Evolutionary conservation across 2,329 filamentous ascomycete species (phyloP), one percentile per base, ranked within the genome.

Genomic region (Pseudogymnoascus sp.): DNA sequence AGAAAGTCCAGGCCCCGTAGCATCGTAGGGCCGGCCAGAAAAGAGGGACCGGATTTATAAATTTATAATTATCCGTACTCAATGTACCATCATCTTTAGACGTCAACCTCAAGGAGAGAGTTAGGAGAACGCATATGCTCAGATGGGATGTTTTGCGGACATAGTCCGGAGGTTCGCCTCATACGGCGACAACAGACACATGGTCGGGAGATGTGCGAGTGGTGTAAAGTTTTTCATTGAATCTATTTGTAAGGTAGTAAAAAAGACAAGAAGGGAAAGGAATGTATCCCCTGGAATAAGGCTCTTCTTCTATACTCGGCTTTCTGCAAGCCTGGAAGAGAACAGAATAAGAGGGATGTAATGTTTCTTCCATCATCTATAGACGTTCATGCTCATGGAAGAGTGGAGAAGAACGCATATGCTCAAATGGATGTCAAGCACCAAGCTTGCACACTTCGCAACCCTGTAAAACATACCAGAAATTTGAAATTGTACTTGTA

Each of bases 391-490:
- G 69, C 71, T 69, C 67, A 71, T 69, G 65, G 69, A 68, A 64
- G 61, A 66, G 61, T 65, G 65, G 65, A 65, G 70, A 69, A 69
- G 68, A 71, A 71, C 69, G 73, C 69, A 74, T 74, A 74, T 74
- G 72, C 73, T 74, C 69, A 72, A 67, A 73, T 73, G 72, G 72
- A 60, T 65, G 26, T 50, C 28, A 15, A 38, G 35, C 10, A 35
- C 17, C 50, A 40, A 59, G 33, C 63, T 38, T 23, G 26, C 15
- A 23, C 23, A n/a, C 23, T 17, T 33, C 40, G 8, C 2, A 35
- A 13, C 11, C 11, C 31, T 23, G n/a, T n/a, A 33, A 19, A 26
- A 65, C 31, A 44, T 50, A 65, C 33, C 23, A 26, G 17, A 63
- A 19, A n/a, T 40, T 28, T 36, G 17, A 28, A 38, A 33, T 33